Evolutionary conservation across 2,329 filamentous ascomycete species (phyloP), one percentile per base, ranked within the genome.

Genomic region (Fusarium palustre): DNA sequence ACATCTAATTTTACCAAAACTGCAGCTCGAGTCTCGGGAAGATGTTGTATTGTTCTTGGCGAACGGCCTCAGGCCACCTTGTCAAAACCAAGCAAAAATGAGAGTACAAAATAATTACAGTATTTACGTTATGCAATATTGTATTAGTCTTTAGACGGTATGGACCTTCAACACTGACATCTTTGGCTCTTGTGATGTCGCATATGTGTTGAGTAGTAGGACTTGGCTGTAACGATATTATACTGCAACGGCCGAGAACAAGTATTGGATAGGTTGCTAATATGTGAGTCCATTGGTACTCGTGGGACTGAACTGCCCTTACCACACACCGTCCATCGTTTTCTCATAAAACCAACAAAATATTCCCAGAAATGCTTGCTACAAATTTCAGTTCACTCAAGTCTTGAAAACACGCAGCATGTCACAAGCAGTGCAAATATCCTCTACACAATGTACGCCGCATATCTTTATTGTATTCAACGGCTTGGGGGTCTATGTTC

Each of bases 251-350:
- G n/a, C n/a, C 16, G 8, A 10, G 34, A 5, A 10, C 16, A 36
- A 36, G 5, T 10, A 6, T 10, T n/a, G 33, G 5, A 5, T n/a
- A n/a, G 16, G 10, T 11, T 30, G 10, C 9, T 36, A 10, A 11
- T n/a, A 10, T 10, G 3, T 3, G 4, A 36, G 9, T 36, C 8
- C 8, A 9, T 36, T n/a, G 5, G 10, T 36, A 15, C 34, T 36
- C 16, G 16, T 5, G 15, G 33, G 18, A 16, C 33, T 18, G 15
- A 18, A 15, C 15, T 9, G 33, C 2, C 5, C 15, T 34, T 34
- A 7, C 8, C 5, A 9, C 8, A 36, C 5, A n/a, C 5, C 9
- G 0, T 11, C 16, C 10, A 10, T n/a, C 16, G 4, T n/a, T n/a
- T 11, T 5, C 2, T 5, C 34, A 5, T 36, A 18, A 9, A 36